Conservation (phyloP, 225 moss, liverwort and hornwort species). For the Asterella californica region DNA sequence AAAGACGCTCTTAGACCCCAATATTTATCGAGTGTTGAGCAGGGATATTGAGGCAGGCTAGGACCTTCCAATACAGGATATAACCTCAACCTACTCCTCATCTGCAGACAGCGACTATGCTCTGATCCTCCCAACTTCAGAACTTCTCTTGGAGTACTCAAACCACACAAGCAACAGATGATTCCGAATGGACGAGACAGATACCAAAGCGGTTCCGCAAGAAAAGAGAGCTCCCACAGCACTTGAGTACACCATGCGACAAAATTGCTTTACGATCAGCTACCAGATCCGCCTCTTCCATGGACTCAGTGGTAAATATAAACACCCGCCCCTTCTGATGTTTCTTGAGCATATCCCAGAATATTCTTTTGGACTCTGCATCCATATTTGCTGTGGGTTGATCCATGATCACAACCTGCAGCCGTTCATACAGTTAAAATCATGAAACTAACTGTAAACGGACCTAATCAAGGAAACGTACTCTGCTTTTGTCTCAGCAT, state of each 20-base stretch:
- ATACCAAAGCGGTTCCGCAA: conserved; percentile 83
- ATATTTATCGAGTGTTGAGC: too few species aligned
- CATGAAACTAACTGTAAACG: background rate
- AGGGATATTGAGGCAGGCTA: too few species aligned
- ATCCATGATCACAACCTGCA: conserved; percentile 84
- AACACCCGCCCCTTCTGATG: conserved; percentile 72
- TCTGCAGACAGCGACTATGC: background rate
- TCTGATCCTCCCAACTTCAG: background rate
- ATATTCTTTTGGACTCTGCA: conserved; percentile 59
- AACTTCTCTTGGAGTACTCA: background rate
- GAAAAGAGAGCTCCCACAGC: conserved; percentile 80
- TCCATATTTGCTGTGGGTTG: conserved; percentile 76
- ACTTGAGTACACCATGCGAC: conserved; percentile 84
- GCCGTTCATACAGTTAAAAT: background rate
- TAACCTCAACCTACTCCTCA: background rate
- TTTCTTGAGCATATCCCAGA: conserved; percentile 80
- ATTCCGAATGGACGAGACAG: background rate
- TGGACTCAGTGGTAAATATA: conserved; percentile 79
- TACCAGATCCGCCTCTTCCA: conserved; percentile 83
- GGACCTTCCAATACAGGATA: too few species aligned
- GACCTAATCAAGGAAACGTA: background rate
- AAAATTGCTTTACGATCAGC: conserved; percentile 84
- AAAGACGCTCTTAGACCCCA: background rate
- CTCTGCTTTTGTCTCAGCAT: background rate
- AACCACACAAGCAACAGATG: background rate